Evolutionary conservation across 1,139 yeast species (phyloP).

Genomic region (Kluyveromyces sp.): DNA sequence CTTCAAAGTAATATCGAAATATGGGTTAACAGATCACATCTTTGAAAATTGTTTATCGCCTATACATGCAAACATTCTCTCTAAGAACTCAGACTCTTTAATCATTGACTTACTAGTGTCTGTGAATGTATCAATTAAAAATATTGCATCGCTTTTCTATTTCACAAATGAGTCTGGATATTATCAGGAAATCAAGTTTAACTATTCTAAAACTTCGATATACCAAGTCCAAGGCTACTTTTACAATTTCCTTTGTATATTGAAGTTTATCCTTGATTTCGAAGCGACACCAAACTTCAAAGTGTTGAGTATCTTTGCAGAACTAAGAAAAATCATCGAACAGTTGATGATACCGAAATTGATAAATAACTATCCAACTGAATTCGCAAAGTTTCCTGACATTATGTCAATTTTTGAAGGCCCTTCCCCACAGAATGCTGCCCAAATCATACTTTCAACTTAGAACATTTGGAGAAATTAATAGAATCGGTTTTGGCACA

Average conservation of each 20-base stretch:
- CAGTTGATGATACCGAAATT: conserved; percentile 23
- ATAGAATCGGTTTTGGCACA: conserved; percentile 26
- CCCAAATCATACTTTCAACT: neutral
- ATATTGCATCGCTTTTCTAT: conserved; percentile 19
- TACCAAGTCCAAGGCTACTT: conserved; percentile 30
- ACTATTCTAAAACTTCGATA: conserved; percentile 22
- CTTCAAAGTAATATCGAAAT: conserved; percentile 5
- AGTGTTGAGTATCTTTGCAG: conserved; percentile 26
- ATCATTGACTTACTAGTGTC: conserved; percentile 27
- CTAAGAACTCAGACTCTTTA: conserved; percentile 22
- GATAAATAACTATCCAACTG: conserved; percentile 16
- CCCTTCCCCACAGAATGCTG: neutral
- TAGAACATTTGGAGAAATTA: conserved; percentile 16
- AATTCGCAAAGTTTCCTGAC: conserved; percentile 15
- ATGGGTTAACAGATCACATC: conserved; percentile 15
- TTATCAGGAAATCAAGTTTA: conserved; percentile 13
- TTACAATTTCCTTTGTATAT: conserved; percentile 31
- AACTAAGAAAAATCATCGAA: conserved; percentile 24
- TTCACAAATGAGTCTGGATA: conserved; percentile 9
- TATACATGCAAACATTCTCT: conserved; percentile 17
- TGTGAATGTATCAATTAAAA: conserved; percentile 27
- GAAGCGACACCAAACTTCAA: conserved; percentile 31
- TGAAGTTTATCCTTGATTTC: conserved; percentile 32
- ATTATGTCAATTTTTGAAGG: neutral
- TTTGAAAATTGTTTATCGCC: conserved; percentile 20